Conservation (phyloP, 192 early-diverging fungal genomes). For the Coemansia reversa region DNA sequence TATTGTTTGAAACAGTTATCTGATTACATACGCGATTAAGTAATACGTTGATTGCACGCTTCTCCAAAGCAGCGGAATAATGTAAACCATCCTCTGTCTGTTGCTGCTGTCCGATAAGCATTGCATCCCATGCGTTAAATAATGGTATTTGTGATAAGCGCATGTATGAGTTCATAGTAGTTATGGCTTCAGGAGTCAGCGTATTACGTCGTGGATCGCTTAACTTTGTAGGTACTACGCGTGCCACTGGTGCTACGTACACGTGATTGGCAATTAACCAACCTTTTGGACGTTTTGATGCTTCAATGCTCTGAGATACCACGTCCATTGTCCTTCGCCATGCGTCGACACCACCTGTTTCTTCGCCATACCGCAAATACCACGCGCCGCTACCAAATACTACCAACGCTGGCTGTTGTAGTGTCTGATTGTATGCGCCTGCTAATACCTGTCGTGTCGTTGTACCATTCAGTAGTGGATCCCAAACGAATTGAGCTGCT, state of each 20-base stretch:
- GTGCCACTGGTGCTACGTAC: slow-evolving; percentile 44
- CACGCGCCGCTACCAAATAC: slow-evolving; percentile 63
- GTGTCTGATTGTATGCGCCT: slow-evolving; percentile 7
- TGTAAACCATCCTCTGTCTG: slow-evolving; percentile 72
- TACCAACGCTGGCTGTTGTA: slow-evolving; percentile 39
- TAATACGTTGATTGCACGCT: slow-evolving; percentile 56
- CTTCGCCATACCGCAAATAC: slow-evolving; percentile 60
- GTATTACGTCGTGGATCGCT: slow-evolving; percentile 46
- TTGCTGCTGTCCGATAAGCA: slow-evolving; percentile 35
- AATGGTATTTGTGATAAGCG: slow-evolving; percentile 37
- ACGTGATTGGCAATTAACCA: slow-evolving; percentile 16
- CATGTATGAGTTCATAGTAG: slow-evolving; percentile 60
- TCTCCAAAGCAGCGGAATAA: slow-evolving; percentile 54
- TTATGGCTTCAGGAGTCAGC: slow-evolving; percentile 51
- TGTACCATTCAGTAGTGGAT: slow-evolving; percentile 63
- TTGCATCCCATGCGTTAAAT: slow-evolving; percentile 56
- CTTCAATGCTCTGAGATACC: slow-evolving; percentile 22
- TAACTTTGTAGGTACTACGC: slow-evolving; percentile 55
- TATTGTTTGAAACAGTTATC: slow-evolving; percentile 27
- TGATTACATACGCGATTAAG: slow-evolving; percentile 68
- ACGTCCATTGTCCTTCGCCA: slow-evolving; percentile 53
- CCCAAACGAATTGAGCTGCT: slow-evolving; percentile 68
- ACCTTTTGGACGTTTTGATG: not conserved
- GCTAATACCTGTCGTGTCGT: slow-evolving; percentile 27
- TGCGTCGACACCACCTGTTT: slow-evolving; percentile 33